phyloP scores from a whole-genome alignment of 2,329 filamentous ascomycete genomes.

The Thelonectria olida region DNA sequence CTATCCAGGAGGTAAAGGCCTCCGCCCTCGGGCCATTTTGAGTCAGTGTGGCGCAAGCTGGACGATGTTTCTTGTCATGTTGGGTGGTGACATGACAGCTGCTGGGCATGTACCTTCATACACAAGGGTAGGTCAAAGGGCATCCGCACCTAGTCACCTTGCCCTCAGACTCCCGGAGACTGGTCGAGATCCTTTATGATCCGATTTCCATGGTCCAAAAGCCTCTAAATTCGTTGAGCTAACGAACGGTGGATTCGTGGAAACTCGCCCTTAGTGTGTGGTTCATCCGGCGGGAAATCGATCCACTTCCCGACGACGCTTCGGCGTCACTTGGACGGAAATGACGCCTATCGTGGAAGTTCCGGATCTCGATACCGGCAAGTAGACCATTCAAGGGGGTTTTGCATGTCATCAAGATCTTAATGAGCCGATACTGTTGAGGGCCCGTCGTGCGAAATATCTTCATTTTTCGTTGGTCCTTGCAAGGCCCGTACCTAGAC shows the following conservation, averaged over 20 bases:
- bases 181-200: constrained; percentile 9
- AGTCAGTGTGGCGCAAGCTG: not conserved
- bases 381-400: too few relatives aligned
- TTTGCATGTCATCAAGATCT: not conserved
- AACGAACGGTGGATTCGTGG: not conserved
- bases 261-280: not conserved
- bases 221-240: not conserved
- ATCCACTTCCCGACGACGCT: constrained; percentile 5
- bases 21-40: not conserved
- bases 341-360: not conserved
- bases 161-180: not conserved
- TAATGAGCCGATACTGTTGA: too few relatives aligned
- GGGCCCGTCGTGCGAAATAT: not conserved
- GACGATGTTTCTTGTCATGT: not conserved
- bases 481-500: not conserved
- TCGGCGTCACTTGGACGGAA: not conserved
- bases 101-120: not conserved
- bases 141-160: too few relatives aligned
- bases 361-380: not conserved
- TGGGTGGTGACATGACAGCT: not conserved
- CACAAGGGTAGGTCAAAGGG: not conserved
- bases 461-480: not conserved
- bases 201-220: not conserved
- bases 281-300: not conserved
- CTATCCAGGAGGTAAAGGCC: not conserved